Evolutionary conservation across 441 rosid species (phyloP), one percentile per base, ranked within the genome.

Genomic region (Pelargonium cotyledonis): DNA sequence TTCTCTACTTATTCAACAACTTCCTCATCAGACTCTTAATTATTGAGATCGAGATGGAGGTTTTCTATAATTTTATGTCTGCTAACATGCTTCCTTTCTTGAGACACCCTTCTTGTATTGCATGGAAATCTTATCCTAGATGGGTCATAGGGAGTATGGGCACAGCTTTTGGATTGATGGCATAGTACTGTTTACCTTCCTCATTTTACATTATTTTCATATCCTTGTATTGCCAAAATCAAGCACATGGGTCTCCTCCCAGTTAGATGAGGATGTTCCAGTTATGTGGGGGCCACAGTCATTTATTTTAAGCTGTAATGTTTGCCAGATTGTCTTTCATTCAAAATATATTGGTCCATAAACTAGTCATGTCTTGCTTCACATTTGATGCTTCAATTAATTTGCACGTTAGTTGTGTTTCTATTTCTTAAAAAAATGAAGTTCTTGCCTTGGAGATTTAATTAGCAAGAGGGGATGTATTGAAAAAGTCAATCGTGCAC

Each of bases 91-190:
- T 78, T 78, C 82, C 78, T 65, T 41, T 79, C 78, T 41, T 73
- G 71, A 75, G 75, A 76, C 86, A 82, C 31, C 3, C 31, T 68
- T 64, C 63, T 71, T 47, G 31, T 1, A 26, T 26, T 26, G 31
- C 31, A 26, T 72, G 51, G 66, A 47, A 66, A 80, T 72, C 80
- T 82, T 77, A 83, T 83, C 86, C 75, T 76, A 15, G 65, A 68
- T 26, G 68, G 69, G 81, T 53, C 79, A 49, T 49, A 31, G 72
- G 61, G 26, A 43, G 72, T 65, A 82, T 80, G 88, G 89, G 84
- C 83, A 70, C 70, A 70, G 78, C 77, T 26, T 26, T 26, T 26
- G 31, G 31, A 26, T 26, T 26, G 31, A 77, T 77, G 43, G 11
- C 14, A 11, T 46, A 46, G 53, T 46, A 10, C 53, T 46, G 3